Evolutionary conservation across 148 eudicot genomes (phyloP), one percentile per base, ranked within the genome.

Genomic region (Cornus suecica): DNA sequence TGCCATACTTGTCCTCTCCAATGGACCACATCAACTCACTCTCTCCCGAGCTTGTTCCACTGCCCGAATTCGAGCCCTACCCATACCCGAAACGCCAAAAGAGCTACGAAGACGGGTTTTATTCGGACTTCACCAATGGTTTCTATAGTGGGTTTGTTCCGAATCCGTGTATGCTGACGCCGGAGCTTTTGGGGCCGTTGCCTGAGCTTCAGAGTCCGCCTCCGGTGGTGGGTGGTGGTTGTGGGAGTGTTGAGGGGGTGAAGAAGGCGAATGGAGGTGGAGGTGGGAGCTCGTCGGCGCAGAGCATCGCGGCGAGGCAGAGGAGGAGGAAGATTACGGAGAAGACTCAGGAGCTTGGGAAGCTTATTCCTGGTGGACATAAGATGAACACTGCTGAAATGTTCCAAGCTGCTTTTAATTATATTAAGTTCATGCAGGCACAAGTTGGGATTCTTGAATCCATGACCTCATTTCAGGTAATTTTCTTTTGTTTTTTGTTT

Each of bases 341-440:
- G 76, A 93, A 89, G 82, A 91, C 97, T 23, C 86, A 81, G 51
- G 94, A 93, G 84, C 86, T 91, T 24, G 92, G 94, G 69, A 91
- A 90, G 87, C 84, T 93, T 0, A 85, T 91, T 9, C 98, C 94
- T 2, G 92, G 94, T 9, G 92, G 88, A 0, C 78, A 77, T 28
- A 93, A 88, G 77, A 84, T 93, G 94, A 91, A 93, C 74, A 91
- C 98, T 60, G 97, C 94, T 69, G 92, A 93, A 61, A 93, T 91
- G 98, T 73, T 93, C 63, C 86, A 84, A 76, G 79, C 90, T 80
- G 94, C 92, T 60, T 86, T 66, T 58, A 87, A 88, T 10, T 93
- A 91, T 69, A 81, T 93, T 42, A 83, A 87, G 77, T 91, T 76
- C 72, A 76, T 93, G 85, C 89, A 91, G 77, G 87, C 94, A 42